Base-by-base conservation (phyloP, 257 asterid genomes). In the Fraxinus americana region DNA sequence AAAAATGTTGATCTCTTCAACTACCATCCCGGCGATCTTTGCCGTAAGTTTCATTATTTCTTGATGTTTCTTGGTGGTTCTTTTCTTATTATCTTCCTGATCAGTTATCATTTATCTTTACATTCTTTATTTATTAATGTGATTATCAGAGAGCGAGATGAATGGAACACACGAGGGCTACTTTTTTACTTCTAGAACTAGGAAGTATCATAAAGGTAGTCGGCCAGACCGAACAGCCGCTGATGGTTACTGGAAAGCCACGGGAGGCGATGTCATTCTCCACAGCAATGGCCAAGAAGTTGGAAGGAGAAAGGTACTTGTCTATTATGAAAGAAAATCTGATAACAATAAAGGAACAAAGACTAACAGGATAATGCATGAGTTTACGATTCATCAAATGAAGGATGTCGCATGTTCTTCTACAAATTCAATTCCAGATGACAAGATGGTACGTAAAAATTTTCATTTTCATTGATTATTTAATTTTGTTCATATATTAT, bases 351-450 rank as follows among this genome's bases (percentile, higher is more conserved):
- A 38, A 38, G 43, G 43, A 8, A 8, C 36, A 7, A 35, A 70
- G 32, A 70, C 74, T 19, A n/a, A 70, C 32, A n/a, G 74, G 54
- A 70, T 32, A 65, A 65, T 25, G 70, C 70, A 65, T 25, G 70
- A 65, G 70, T 65, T 3, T 65, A 21, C 35, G 17, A 65, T 25
- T 65, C 16, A 25, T 7, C 34, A 65, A 29, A 3, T 21, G 34
- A 4, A 65, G 34, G 70, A 65, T 9, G 19, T 19, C 8, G 34
- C 8, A 7, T 0, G 21, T 52, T 21, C 36, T 29, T 11, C 17
- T 21, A 25, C 19, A 11, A 25, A 43, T 13, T 1, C 6, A 25
- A 21, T 21, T 65, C 35, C 35, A 29, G 16, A 65, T 16, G n/a
- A 13, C 35, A 65, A 1, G 32, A 65, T 21, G 70, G 70, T 65